A percentile compares a stretch with the other conserved stretches of the same genome.
Evolutionary conservation across 2,329 filamentous ascomycete genomes (phyloP).

Genomic region (Trichoderma simmonsii): DNA sequence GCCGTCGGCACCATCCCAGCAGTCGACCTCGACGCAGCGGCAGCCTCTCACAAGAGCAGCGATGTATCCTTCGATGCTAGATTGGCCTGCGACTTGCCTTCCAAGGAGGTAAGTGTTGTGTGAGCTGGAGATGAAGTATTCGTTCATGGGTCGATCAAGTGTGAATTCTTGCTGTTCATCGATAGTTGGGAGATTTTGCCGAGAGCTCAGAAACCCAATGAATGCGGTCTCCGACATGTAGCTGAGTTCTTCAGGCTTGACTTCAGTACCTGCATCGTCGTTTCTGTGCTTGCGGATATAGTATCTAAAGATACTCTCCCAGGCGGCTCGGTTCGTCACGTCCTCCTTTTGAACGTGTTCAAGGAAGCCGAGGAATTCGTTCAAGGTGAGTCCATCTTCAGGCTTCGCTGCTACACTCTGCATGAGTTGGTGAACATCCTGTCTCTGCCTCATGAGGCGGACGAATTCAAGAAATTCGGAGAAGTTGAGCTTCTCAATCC

Average conservation of each 20-base stretch:
- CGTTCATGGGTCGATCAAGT: conserved; percentile 83
- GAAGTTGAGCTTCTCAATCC: conserved; percentile 68
- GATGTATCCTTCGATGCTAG: conserved; percentile 94
- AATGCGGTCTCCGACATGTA: conserved; percentile 77
- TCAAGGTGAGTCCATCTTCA: conserved; percentile 63
- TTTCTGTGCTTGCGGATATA: conserved; percentile 59
- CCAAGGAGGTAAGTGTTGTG: conserved; percentile 97
- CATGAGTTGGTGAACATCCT: conserved; percentile 76
- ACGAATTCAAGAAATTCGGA: conserved; percentile 82
- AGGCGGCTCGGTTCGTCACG: conserved; percentile 61
- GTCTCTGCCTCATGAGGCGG: conserved; percentile 74
- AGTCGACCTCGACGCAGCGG: conserved; percentile 95
- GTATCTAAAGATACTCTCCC: conserved; percentile 70
- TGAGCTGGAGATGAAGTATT: conserved; percentile 97
- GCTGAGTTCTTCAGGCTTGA: conserved; percentile 43
- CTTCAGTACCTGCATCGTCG: conserved; percentile 44
- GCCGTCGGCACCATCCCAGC: conserved; percentile 90
- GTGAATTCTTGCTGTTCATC: conserved; percentile 58
- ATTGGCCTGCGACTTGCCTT: conserved; percentile 82
- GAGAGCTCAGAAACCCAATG: conserved; percentile 71
- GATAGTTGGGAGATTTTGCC: conserved; percentile 65
- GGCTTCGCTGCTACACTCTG: conserved; percentile 56
- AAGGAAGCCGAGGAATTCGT: conserved; percentile 75
- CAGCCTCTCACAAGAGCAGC: conserved; percentile 83
- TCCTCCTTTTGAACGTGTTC: conserved; percentile 71